Evolutionary conservation across 106 monocot genomes (phyloP).

Genomic region (Dioscorea dumetorum): DNA sequence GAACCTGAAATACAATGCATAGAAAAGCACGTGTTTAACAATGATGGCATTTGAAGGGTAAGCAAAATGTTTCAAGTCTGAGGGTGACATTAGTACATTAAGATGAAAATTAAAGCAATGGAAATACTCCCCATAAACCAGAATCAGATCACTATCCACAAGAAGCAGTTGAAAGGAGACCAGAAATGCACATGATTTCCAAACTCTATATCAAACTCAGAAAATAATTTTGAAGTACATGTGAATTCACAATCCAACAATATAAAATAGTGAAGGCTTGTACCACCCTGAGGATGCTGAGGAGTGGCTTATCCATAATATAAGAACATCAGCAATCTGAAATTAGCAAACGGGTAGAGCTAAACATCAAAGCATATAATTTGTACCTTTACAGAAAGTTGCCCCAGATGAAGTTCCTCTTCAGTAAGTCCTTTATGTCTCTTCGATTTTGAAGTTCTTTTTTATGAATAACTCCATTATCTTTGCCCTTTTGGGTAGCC

Average conservation of each 20-base stretch:
- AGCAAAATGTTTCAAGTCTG: too few species aligned
- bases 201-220: too few species aligned
- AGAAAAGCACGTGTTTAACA: neutral
- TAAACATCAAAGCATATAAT: neutral
- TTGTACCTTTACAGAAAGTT: conserved; percentile 62
- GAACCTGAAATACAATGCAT: conserved; percentile 29
- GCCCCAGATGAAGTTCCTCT: conserved; percentile 55
- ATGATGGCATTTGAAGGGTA: neutral
- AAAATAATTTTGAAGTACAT: neutral
- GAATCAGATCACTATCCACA: neutral
- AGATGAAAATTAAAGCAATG: neutral
- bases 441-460: conserved; percentile 11
- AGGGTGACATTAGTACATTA: neutral
- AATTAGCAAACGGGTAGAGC: neutral
- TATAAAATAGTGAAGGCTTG: neutral
- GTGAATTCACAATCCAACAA: neutral
- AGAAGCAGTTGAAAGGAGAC: neutral
- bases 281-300: too few species aligned
- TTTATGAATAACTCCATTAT: neutral
- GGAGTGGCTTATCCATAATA: neutral
- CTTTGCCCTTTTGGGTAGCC: conserved; percentile 18
- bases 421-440: conserved; percentile 39
- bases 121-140: neutral
- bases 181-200: too few species aligned
- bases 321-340: neutral